A percentile compares a stretch with the other conserved stretches of the same genome.
Evolutionary conservation across 352 stramenopile species (phyloP).

Genomic region (Saprolegnia diclina): DNA sequence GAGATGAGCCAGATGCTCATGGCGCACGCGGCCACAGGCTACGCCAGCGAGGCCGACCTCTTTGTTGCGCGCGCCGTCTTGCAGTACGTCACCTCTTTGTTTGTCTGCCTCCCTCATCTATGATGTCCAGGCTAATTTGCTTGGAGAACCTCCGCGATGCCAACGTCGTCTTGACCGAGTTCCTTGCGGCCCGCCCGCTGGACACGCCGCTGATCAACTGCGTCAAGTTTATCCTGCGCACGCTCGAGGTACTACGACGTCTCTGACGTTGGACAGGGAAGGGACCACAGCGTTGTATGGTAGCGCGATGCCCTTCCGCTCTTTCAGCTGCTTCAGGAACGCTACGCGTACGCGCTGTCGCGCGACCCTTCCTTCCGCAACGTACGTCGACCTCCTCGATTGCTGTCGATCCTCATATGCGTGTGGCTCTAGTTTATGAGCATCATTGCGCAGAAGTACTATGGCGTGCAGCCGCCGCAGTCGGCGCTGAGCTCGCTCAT

Average conservation of each 20-base stretch:
- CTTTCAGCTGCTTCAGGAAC: constrained; percentile 84
- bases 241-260: constrained; percentile 52
- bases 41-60: constrained; percentile 74
- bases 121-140: constrained; percentile 52
- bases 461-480: constrained; percentile 70
- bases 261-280: not conserved
- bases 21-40: constrained; percentile 66
- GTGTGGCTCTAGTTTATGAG: constrained; percentile 61
- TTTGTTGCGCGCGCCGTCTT: constrained; percentile 70
- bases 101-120: not conserved
- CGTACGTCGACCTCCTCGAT: constrained; percentile 43
- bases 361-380: constrained; percentile 69
- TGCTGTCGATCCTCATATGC: not conserved
- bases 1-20: constrained; percentile 69
- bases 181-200: constrained; percentile 46
- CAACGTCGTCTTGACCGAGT: constrained; percentile 69
- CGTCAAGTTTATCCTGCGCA: constrained; percentile 74
- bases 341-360: constrained; percentile 63
- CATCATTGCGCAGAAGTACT: constrained; percentile 82
- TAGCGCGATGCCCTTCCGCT: constrained; percentile 77
- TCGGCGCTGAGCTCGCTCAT: constrained; percentile 74
- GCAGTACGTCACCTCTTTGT: constrained; percentile 45
- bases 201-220: constrained; percentile 83
- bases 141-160: constrained; percentile 83
- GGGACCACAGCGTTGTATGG: not conserved